Evolutionary conservation across 2,329 filamentous ascomycete species (phyloP).

Genomic region (Trichoderma gracile): DNA sequence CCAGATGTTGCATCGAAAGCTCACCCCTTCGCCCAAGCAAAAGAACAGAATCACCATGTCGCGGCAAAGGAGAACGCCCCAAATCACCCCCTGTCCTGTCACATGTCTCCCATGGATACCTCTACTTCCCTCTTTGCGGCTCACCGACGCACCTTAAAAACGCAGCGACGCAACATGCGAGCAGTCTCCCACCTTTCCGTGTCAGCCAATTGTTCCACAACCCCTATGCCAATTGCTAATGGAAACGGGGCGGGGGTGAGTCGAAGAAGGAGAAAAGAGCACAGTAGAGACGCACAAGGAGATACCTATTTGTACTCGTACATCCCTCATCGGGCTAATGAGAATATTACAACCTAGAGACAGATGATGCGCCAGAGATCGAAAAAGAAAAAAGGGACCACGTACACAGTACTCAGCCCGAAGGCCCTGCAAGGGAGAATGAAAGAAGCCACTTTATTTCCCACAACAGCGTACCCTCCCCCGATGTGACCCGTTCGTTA

Average conservation of each 20-base stretch:
- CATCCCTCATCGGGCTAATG: background rate
- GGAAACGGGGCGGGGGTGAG: background rate
- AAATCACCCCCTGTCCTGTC: background rate
- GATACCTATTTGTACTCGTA: too few species aligned
- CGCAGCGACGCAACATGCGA: background rate
- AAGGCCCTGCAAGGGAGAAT: background rate
- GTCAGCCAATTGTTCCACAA: slow-evolving; percentile 4
- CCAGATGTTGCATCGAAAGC: too few species aligned
- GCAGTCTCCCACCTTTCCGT: background rate
- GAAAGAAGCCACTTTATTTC: too few species aligned
- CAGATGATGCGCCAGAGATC: background rate
- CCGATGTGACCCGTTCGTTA: background rate
- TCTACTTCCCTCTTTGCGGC: background rate
- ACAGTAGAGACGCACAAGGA: background rate
- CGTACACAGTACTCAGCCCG: background rate
- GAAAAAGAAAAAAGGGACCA: background rate
- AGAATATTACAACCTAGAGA: background rate
- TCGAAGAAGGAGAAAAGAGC: background rate
- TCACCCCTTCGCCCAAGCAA: too few species aligned
- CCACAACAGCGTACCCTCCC: background rate
- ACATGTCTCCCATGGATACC: background rate
- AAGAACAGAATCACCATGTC: too few species aligned
- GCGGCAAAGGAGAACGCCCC: too few species aligned
- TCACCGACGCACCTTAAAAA: background rate
- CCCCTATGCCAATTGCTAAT: slow-evolving; percentile 1